Conservation (phyloP, 345 rosid genomes). For the Eucalyptus polyanthemos region DNA sequence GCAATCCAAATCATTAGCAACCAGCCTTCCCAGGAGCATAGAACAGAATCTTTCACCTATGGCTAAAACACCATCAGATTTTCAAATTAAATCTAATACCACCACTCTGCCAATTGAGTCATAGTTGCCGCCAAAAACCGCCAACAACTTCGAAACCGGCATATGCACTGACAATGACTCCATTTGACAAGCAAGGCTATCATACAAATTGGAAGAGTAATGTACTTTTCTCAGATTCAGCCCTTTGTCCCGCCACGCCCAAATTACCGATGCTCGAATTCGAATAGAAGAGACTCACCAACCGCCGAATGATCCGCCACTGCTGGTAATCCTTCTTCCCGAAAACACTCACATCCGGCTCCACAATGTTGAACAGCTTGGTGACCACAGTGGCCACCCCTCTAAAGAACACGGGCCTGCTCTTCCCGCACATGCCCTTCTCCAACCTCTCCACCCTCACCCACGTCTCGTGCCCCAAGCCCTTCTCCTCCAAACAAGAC, state of each 20-base stretch:
- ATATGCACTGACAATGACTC: neutral
- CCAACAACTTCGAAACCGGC: neutral
- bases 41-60: neutral
- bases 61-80: neutral
- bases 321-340: slow-evolving; percentile 94
- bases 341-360: slow-evolving; percentile 73
- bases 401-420: slow-evolving; percentile 80
- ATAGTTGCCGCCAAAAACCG: neutral
- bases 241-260: neutral
- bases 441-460: slow-evolving; percentile 79
- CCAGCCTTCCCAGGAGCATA: neutral
- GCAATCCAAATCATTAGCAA: neutral
- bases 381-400: slow-evolving; percentile 80
- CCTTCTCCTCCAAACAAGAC: slow-evolving; percentile 58
- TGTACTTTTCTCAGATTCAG: neutral
- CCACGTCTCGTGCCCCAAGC: slow-evolving; percentile 87
- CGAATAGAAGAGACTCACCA: slow-evolving; percentile 25
- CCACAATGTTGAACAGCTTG: slow-evolving; percentile 80
- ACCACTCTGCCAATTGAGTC: neutral
- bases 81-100: neutral
- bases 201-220: neutral
- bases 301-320: slow-evolving; percentile 52
- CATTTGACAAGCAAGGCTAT: neutral
- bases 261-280: neutral
- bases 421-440: slow-evolving; percentile 82